These are phyloP conservation scores for Exophiala dermatitidis DNA, from an alignment of 2,329 filamentous ascomycete genomes.

Conservation along the genomic window DNA sequence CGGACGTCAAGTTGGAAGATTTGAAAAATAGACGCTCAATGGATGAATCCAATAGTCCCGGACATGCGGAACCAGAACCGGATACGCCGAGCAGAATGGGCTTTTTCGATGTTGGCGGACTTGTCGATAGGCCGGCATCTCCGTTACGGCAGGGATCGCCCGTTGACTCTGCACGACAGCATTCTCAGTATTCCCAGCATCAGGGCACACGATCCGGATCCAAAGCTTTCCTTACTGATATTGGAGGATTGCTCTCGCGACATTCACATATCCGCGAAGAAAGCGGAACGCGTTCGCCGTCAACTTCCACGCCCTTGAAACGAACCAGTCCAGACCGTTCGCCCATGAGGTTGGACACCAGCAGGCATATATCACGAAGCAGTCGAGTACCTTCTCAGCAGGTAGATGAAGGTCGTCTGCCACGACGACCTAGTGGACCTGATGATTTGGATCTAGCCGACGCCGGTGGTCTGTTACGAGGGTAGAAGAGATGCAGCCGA, in stretches of 20 bases:
- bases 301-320: conserved; percentile 5
- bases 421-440: conserved; percentile 37
- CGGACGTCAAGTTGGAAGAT: conserved; percentile 22
- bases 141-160: conserved; percentile 25
- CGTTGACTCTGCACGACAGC: conserved; percentile 11
- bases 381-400: conserved; percentile 28
- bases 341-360: conserved; percentile 10
- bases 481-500: neutral
- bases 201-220: conserved; percentile 17
- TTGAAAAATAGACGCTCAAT: conserved; percentile 5
- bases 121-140: conserved; percentile 48
- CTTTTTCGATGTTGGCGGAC: conserved; percentile 77
- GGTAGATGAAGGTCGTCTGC: conserved; percentile 31
- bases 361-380: conserved; percentile 10
- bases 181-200: conserved; percentile 2
- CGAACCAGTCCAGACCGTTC: conserved; percentile 13
- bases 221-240: conserved; percentile 25
- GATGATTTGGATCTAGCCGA: conserved; percentile 34
- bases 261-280: conserved; percentile 18
- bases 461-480: conserved; percentile 26
- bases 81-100: conserved; percentile 50
- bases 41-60: conserved; percentile 6
- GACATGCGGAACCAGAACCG: conserved; percentile 16
- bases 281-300: conserved; percentile 11
- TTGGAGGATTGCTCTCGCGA: conserved; percentile 25